phyloP scores from a whole-genome alignment of 192 early-diverging fungal species.

The Entrophospora sp. region DNA sequence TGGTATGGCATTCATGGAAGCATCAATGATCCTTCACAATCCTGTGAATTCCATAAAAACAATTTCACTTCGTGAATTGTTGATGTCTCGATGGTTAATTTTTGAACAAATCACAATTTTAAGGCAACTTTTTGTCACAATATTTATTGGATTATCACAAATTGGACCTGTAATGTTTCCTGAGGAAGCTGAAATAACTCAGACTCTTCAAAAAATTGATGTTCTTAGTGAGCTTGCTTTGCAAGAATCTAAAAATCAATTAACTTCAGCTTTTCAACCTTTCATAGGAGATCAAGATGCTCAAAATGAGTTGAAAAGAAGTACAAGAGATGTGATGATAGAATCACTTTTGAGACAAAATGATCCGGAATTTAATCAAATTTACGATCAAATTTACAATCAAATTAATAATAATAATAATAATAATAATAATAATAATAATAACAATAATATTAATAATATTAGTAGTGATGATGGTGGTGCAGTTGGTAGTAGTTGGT shows the following conservation, averaged over 20 bases:
- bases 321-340: constrained; percentile 34
- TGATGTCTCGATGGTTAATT: constrained; percentile 26
- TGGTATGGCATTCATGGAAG: constrained; percentile 34
- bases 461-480: too few species aligned
- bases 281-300: constrained; percentile 26
- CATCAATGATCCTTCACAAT: constrained; percentile 34
- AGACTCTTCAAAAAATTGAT: constrained; percentile 23
- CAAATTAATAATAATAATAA: too few species aligned
- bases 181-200: constrained; percentile 23
- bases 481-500: too few species aligned
- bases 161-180: constrained; percentile 39
- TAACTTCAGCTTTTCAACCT: constrained; percentile 30
- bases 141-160: constrained; percentile 37
- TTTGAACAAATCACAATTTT: constrained; percentile 38
- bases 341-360: constrained; percentile 17
- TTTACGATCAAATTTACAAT: constrained; percentile 8
- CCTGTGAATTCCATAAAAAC: too few species aligned
- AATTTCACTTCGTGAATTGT: constrained; percentile 17
- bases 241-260: constrained; percentile 26
- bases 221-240: constrained; percentile 28
- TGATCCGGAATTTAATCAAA: constrained; percentile 12
- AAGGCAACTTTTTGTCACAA: constrained; percentile 35
- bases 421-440: too few species aligned
- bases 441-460: too few species aligned
- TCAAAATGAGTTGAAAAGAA: constrained; percentile 28